These are phyloP conservation scores for Aspergillus ruber DNA, from an alignment of 2,329 filamentous ascomycete species.

Conservation along the genomic window DNA sequence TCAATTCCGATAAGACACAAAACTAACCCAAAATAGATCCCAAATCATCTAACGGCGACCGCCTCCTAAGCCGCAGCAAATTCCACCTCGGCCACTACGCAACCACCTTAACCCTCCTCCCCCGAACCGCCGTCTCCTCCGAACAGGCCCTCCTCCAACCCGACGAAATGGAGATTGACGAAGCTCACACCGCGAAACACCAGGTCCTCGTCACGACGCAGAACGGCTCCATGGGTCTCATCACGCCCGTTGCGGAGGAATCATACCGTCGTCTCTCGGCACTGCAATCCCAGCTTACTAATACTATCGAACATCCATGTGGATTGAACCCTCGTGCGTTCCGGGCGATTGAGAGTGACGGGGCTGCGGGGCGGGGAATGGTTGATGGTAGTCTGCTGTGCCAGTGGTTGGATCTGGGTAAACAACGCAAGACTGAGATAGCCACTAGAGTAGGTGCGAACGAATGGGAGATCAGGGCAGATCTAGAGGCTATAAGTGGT, in stretches of 20 bases:
- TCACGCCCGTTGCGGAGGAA: slow-evolving; percentile 71
- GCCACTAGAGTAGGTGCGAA: slow-evolving; percentile 65
- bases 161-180: slow-evolving; percentile 35
- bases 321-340: slow-evolving; percentile 80
- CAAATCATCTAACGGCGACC: slow-evolving; percentile 82
- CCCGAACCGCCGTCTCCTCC: slow-evolving; percentile 52
- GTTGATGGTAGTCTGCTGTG: slow-evolving; percentile 72
- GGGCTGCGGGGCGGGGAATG: slow-evolving; percentile 53
- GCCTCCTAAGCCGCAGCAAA: slow-evolving; percentile 77
- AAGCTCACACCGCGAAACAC: slow-evolving; percentile 26
- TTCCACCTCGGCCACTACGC: slow-evolving; percentile 81
- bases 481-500: slow-evolving; percentile 61
- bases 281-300: slow-evolving; percentile 71
- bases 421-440: slow-evolving; percentile 65
- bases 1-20: background rate
- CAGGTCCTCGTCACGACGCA: slow-evolving; percentile 65
- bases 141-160: slow-evolving; percentile 27
- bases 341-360: slow-evolving; percentile 51
- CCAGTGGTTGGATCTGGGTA: slow-evolving; percentile 69
- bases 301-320: slow-evolving; percentile 66
- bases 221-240: slow-evolving; percentile 68
- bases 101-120: slow-evolving; percentile 68
- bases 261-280: slow-evolving; percentile 78
- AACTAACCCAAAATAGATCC: slow-evolving; percentile 56
- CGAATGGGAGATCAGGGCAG: slow-evolving; percentile 61